Evolutionary conservation across 2,329 filamentous ascomycete genomes (phyloP).

Genomic region (Botrytis galanthina): DNA sequence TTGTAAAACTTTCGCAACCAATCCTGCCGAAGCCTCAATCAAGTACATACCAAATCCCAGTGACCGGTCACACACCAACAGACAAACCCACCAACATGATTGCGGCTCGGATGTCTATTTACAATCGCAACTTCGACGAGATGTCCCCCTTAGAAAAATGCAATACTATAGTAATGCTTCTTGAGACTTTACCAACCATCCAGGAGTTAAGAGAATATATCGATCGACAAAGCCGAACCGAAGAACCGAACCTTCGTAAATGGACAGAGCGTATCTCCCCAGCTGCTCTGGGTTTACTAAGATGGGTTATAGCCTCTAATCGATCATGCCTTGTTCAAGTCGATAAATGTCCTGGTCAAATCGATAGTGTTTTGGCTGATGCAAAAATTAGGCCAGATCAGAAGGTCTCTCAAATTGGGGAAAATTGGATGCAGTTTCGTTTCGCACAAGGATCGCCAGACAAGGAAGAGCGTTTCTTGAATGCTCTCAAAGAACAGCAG

Average conservation of each 20-base stretch:
- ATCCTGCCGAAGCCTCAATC: not conserved
- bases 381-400: conserved; percentile 35
- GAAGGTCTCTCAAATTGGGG: conserved; percentile 56
- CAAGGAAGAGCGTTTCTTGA: conserved; percentile 73
- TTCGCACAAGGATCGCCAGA: conserved; percentile 87
- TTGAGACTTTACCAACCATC: conserved; percentile 62
- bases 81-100: conserved; percentile 34
- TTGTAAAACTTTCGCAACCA: conserved; percentile 30
- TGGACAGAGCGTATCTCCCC: conserved; percentile 63
- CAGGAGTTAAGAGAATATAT: conserved; percentile 54
- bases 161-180: conserved; percentile 49
- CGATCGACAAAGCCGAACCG: conserved; percentile 31
- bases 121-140: conserved; percentile 57
- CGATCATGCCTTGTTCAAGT: conserved; percentile 82
- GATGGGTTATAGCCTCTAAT: conserved; percentile 90
- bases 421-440: conserved; percentile 74
- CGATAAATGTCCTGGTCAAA: conserved; percentile 43
- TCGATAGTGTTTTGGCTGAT: conserved; percentile 28
- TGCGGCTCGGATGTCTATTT: conserved; percentile 40
- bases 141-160: conserved; percentile 47
- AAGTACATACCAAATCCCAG: not conserved
- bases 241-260: conserved; percentile 40
- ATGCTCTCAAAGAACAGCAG: conserved; percentile 53
- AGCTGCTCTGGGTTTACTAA: conserved; percentile 65
- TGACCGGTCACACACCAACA: conserved; percentile 29